Evolutionary conservation across 306 rosid genomes (phyloP).

Genomic region (Carpinus fangiana): DNA sequence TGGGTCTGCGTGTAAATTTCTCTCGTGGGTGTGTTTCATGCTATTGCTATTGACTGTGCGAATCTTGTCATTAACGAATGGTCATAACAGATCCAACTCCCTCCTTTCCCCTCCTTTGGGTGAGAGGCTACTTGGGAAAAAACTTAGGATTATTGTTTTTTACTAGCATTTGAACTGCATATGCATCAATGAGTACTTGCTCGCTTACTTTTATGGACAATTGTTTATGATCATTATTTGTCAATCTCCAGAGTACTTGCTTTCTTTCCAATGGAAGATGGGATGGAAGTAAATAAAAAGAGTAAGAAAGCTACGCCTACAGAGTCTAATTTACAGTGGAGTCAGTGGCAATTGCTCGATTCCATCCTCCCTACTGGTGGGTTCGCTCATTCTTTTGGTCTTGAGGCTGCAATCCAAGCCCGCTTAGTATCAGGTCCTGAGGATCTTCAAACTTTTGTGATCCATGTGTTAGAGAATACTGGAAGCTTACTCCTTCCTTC

Average conservation of each 20-base stretch:
- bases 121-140: too few relatives aligned
- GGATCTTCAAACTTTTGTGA: constrained; percentile 63
- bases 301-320: not conserved
- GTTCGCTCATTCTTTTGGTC: constrained; percentile 85
- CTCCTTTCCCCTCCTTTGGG: too few relatives aligned
- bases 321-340: constrained; percentile 55
- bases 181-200: too few relatives aligned
- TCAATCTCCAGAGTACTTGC: constrained; percentile 10
- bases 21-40: too few relatives aligned
- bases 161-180: not conserved
- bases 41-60: too few relatives aligned
- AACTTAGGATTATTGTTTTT: not conserved
- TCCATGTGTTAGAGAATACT: constrained; percentile 69
- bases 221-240: not conserved
- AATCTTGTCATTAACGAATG: too few relatives aligned
- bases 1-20: too few relatives aligned
- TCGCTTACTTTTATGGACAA: not conserved
- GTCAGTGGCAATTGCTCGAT: constrained; percentile 79
- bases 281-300: constrained; percentile 37
- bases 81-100: too few relatives aligned
- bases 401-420: constrained; percentile 83
- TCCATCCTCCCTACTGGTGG: constrained; percentile 94
- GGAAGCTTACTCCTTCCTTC: constrained; percentile 88
- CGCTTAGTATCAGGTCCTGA: constrained; percentile 52
- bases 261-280: constrained; percentile 19